Conservation (phyloP, 352 stramenopile genomes). For the Nothophytophthora sp. region DNA sequence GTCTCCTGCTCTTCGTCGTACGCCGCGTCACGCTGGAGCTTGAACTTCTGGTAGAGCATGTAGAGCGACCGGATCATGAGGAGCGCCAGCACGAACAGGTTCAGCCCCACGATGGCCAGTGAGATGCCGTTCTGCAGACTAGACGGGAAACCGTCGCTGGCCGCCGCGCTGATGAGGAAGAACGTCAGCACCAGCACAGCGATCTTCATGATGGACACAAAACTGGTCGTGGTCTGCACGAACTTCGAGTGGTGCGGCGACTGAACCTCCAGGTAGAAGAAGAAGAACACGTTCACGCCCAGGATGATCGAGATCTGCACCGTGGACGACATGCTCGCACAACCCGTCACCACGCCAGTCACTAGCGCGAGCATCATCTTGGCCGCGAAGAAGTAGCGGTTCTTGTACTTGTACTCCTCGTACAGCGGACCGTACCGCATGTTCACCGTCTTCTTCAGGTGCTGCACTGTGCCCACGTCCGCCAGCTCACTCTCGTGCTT, state of each 20-base stretch:
- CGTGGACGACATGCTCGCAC: conserved; percentile 47
- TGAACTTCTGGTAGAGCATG: conserved; percentile 72
- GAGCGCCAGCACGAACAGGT: conserved; percentile 66
- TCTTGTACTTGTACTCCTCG: conserved; percentile 89
- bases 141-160: conserved; percentile 54
- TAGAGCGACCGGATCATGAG: conserved; percentile 72
- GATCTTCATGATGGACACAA: conserved; percentile 82
- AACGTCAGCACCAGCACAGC: conserved; percentile 72
- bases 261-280: conserved; percentile 74
- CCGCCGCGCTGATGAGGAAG: conserved; percentile 62
- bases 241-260: conserved; percentile 73
- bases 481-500: conserved; percentile 74
- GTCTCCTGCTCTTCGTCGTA: conserved; percentile 67
- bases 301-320: conserved; percentile 61
- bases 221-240: conserved; percentile 70
- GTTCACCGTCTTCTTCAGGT: conserved; percentile 85
- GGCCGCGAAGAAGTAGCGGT: conserved; percentile 83
- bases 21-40: conserved; percentile 60
- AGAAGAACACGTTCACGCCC: conserved; percentile 60
- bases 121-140: conserved; percentile 72
- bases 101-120: conserved; percentile 65
- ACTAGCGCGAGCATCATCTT: conserved; percentile 77
- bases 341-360: conserved; percentile 61
- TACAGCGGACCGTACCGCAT: conserved; percentile 83
- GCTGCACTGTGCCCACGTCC: conserved; percentile 73